A percentile compares a stretch with the other conserved stretches of the same genome.
phyloP scores from a whole-genome alignment of 208 protist species.

The Acanthamoeba comandoni region DNA sequence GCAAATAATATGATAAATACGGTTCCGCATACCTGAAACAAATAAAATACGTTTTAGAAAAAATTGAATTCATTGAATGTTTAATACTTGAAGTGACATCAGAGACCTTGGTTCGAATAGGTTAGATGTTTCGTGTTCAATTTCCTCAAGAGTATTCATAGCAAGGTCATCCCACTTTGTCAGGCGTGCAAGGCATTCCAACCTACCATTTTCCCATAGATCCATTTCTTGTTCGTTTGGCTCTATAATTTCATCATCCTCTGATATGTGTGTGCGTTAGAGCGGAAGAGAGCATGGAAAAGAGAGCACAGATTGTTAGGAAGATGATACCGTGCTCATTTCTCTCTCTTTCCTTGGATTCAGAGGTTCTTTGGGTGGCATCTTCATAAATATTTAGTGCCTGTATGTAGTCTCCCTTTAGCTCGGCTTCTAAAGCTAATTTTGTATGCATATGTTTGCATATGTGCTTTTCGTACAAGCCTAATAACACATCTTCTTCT shows the following conservation, averaged over 20 bases:
- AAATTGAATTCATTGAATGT: neutral
- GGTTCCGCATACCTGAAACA: constrained; percentile 34
- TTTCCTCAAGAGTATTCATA: constrained; percentile 76
- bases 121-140: constrained; percentile 28
- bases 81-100: neutral
- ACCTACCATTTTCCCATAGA: constrained; percentile 84
- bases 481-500: constrained; percentile 86
- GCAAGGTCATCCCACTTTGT: constrained; percentile 78
- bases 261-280: neutral
- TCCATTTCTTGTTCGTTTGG: constrained; percentile 80
- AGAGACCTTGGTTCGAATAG: neutral
- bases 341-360: constrained; percentile 26
- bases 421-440: constrained; percentile 83
- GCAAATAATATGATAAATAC: constrained; percentile 75
- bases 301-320: constrained; percentile 12
- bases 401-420: constrained; percentile 81
- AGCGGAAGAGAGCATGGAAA: neutral
- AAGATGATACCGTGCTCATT: neutral
- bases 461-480: constrained; percentile 84
- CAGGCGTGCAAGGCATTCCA: constrained; percentile 84
- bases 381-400: constrained; percentile 84
- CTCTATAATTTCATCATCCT: constrained; percentile 1
- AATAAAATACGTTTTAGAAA: neutral
- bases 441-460: constrained; percentile 74
- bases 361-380: constrained; percentile 56